Conservation (phyloP, 192 early-diverging fungal species). For the Dissophora globulifera region DNA sequence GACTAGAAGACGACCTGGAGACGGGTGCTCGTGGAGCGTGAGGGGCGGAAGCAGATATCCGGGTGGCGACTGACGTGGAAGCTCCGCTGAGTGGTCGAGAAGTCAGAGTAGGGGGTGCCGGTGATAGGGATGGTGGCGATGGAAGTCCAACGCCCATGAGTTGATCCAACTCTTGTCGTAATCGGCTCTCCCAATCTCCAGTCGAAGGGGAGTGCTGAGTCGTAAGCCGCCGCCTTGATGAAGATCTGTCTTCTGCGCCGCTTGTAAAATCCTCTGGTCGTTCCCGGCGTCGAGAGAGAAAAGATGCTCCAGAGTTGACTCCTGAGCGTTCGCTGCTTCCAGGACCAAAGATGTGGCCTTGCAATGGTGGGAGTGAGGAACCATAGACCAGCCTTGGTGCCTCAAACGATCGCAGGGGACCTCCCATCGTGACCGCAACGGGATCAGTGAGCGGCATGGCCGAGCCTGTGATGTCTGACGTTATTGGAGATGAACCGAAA, state of each 20-base stretch:
- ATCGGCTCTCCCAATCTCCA: neutral
- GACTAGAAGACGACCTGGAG: conserved; percentile 11
- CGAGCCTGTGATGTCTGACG: too few species aligned
- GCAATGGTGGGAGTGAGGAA: neutral
- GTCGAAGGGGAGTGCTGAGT: neutral
- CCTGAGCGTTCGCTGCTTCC: neutral
- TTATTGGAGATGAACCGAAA: neutral
- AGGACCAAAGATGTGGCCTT: conserved; percentile 13
- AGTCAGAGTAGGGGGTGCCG: neutral
- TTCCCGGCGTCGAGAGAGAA: conserved; percentile 23
- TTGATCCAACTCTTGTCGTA: conserved; percentile 1
- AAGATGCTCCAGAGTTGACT: neutral
- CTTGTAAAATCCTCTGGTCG: conserved; percentile 32
- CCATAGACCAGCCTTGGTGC: too few species aligned
- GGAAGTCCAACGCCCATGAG: neutral
- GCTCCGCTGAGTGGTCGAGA: neutral
- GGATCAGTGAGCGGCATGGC: too few species aligned
- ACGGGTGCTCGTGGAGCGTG: neutral
- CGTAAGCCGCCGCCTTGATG: conserved; percentile 22
- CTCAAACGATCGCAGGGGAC: too few species aligned
- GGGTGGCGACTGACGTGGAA: neutral
- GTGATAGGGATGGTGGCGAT: too few species aligned
- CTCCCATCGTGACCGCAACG: too few species aligned
- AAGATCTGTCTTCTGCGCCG: conserved; percentile 3
- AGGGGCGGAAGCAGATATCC: neutral